These are phyloP conservation scores for Penicillium subrubescens DNA, from an alignment of 495 filamentous ascomycete species.

Conservation along the genomic window DNA sequence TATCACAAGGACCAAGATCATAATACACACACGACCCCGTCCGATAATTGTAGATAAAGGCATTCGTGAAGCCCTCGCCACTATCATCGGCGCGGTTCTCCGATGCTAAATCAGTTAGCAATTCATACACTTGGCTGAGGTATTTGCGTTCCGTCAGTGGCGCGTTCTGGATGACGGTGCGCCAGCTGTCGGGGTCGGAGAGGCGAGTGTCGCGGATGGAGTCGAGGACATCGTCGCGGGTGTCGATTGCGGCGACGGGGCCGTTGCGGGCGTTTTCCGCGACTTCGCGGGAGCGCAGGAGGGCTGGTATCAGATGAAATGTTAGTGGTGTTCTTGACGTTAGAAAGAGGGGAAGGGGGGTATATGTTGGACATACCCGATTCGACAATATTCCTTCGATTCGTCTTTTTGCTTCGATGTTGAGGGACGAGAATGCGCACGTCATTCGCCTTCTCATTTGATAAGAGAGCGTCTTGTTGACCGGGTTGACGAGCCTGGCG, in stretches of 20 bases:
- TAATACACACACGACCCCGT: slow-evolving; percentile 77
- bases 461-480: slow-evolving; percentile 41
- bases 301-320: slow-evolving; percentile 43
- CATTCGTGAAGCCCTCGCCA: slow-evolving; percentile 58
- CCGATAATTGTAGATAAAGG: slow-evolving; percentile 81
- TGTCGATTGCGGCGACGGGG: slow-evolving; percentile 87
- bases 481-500: slow-evolving; percentile 51
- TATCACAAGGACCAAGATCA: slow-evolving; percentile 55
- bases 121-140: slow-evolving; percentile 79
- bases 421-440: slow-evolving; percentile 81
- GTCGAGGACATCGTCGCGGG: slow-evolving; percentile 82
- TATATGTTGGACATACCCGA: slow-evolving; percentile 48
- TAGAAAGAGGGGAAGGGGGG: background rate
- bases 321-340: slow-evolving; percentile 13
- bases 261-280: slow-evolving; percentile 68
- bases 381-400: slow-evolving; percentile 81
- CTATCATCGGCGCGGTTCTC: slow-evolving; percentile 46
- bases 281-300: slow-evolving; percentile 61
- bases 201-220: slow-evolving; percentile 73
- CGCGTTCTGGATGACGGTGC: slow-evolving; percentile 74
- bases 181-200: slow-evolving; percentile 85
- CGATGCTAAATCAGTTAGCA: slow-evolving; percentile 64
- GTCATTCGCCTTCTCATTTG: slow-evolving; percentile 60
- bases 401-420: slow-evolving; percentile 87
- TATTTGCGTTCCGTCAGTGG: slow-evolving; percentile 81